These are phyloP conservation scores for Ophiostoma sp. DNA, from an alignment of 2,329 filamentous ascomycete species.

Conservation along the genomic window DNA sequence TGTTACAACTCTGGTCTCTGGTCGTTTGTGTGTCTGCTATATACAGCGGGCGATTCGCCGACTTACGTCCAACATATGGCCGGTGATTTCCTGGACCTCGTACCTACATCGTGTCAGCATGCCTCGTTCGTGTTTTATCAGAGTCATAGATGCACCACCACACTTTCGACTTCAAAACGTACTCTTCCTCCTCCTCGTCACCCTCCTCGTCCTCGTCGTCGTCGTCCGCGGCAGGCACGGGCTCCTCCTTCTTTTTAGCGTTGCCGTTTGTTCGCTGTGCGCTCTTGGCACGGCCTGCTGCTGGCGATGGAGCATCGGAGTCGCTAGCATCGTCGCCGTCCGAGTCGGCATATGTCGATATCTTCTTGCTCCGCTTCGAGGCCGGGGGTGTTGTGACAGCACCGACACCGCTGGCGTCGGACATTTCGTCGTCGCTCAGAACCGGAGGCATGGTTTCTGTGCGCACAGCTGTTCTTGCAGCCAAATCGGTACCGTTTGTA, in stretches of 20 bases:
- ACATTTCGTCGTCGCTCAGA: constrained; percentile 42
- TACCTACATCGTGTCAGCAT: constrained; percentile 46
- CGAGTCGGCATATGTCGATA: constrained; percentile 36
- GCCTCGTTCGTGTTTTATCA: neutral
- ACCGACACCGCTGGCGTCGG: constrained; percentile 33
- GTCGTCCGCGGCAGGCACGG: constrained; percentile 18
- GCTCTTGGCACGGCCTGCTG: constrained; percentile 18
- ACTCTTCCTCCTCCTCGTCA: constrained; percentile 32
- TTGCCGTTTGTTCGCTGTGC: constrained; percentile 12
- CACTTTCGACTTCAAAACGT: neutral
- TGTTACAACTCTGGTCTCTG: neutral
- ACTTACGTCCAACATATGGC: constrained; percentile 53
- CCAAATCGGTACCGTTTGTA: neutral
- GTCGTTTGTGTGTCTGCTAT: neutral
- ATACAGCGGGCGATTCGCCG: neutral
- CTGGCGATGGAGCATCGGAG: constrained; percentile 28
- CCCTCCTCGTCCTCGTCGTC: constrained; percentile 30
- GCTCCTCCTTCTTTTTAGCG: constrained; percentile 10
- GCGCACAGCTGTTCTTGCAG: neutral
- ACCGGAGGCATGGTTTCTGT: constrained; percentile 29
- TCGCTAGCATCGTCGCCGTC: constrained; percentile 29
- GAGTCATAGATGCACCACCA: too few species aligned
- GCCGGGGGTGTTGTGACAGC: constrained; percentile 28
- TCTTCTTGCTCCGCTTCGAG: constrained; percentile 27
- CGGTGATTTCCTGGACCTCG: constrained; percentile 67